Percentiles rank a stretch among this genome's conserved stretches.
These are phyloP conservation scores for Pezizomycotina sp. DNA, from an alignment of 2,329 filamentous ascomycete genomes.

Conservation along the genomic window DNA sequence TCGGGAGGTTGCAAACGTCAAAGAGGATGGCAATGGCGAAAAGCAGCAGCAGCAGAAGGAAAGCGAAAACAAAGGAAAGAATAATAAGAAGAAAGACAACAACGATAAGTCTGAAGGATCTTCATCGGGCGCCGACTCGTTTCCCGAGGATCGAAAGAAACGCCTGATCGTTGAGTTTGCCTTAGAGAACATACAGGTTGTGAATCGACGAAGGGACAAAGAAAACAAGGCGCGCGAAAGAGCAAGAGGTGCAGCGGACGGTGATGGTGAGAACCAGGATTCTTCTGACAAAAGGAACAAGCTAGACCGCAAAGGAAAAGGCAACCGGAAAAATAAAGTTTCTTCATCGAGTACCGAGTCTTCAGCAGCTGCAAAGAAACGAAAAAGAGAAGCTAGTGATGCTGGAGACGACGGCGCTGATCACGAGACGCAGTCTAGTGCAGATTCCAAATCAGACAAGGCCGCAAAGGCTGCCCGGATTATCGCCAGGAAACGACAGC, in stretches of 20 bases:
- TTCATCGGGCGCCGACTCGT: too few relatives aligned
- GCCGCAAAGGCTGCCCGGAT: constrained; percentile 20
- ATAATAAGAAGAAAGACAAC: constrained; percentile 27
- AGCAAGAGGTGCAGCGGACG: constrained; percentile 20
- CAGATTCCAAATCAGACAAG: constrained; percentile 19
- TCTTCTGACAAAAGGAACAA: constrained; percentile 15
- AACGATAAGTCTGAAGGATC: constrained; percentile 8
- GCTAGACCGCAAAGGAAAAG: constrained; percentile 19
- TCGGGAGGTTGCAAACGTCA: constrained; percentile 38
- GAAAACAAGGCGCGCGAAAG: constrained; percentile 32
- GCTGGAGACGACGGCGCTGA: constrained; percentile 23
- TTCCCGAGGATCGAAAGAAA: constrained; percentile 62
- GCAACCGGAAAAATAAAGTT: constrained; percentile 19
- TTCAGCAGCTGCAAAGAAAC: constrained; percentile 19
- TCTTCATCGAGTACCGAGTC: constrained; percentile 21
- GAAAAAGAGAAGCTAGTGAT: constrained; percentile 21
- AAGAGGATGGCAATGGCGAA: constrained; percentile 30
- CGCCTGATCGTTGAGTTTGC: constrained; percentile 90
- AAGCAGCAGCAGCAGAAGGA: constrained; percentile 36
- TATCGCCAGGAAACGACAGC: constrained; percentile 24
- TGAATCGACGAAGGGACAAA: constrained; percentile 55
- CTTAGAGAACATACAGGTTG: constrained; percentile 92
- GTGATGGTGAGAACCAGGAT: constrained; percentile 24
- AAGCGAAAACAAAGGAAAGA: constrained; percentile 36
- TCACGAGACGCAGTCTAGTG: constrained; percentile 21